Conservation (phyloP, 2,329 filamentous ascomycete species). For the Fusarium globosum region DNA sequence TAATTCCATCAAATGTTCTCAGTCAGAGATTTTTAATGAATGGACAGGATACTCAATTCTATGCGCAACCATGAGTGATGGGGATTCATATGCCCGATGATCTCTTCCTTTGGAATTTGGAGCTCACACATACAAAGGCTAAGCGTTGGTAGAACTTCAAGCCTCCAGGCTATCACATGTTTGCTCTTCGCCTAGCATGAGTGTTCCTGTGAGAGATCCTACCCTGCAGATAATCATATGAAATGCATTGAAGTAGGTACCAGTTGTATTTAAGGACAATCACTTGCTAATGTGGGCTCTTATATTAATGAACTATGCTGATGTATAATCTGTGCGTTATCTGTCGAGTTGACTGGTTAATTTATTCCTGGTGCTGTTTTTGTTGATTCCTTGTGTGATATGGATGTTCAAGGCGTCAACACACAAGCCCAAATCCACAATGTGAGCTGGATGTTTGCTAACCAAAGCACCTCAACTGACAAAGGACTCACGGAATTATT, state of each 20-base stretch:
- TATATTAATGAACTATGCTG: not conserved
- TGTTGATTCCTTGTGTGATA: no score
- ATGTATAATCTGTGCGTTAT: not conserved
- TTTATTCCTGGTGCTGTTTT: not conserved
- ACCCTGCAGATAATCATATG: not conserved
- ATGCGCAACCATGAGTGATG: not conserved
- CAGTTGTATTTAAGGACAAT: not conserved
- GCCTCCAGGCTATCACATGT: not conserved
- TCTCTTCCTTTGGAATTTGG: not conserved
- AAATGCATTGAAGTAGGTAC: not conserved
- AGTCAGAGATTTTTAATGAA: not conserved
- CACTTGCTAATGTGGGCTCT: not conserved
- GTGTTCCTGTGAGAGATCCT: not conserved
- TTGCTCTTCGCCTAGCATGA: not conserved
- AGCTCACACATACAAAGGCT: not conserved
- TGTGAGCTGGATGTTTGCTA: not conserved
- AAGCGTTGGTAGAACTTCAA: not conserved
- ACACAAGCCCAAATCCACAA: no score
- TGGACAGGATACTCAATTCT: not conserved
- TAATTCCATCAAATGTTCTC: not conserved
- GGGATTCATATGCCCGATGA: no score
- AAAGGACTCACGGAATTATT: not conserved
- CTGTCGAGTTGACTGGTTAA: not conserved
- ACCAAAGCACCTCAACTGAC: not conserved
- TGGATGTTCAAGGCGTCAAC: not conserved